These are phyloP conservation scores for Talaromyces marneffei DNA, from an alignment of 2,329 filamentous ascomycete species.

Conservation along the genomic window DNA sequence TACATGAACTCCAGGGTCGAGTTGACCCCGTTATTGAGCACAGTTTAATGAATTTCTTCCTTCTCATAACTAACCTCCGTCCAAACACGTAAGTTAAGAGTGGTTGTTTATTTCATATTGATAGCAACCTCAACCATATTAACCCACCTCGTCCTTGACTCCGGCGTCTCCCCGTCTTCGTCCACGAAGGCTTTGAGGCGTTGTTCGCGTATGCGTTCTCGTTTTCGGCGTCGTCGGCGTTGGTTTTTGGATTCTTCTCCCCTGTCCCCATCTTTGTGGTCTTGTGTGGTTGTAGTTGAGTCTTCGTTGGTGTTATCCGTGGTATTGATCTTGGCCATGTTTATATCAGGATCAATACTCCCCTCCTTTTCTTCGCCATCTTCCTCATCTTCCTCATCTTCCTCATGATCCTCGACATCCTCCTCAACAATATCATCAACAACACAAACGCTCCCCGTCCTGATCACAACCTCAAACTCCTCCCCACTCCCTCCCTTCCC, in stretches of 20 bases:
- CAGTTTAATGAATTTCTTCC: neutral
- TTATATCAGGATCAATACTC: neutral
- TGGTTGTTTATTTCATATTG: constrained; percentile 32
- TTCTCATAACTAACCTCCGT: neutral
- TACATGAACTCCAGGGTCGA: neutral
- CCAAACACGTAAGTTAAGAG: neutral
- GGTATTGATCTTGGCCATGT: neutral
- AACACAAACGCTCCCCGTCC: constrained; percentile 52
- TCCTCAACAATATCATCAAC: constrained; percentile 55
- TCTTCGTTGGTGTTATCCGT: neutral
- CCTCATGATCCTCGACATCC: constrained; percentile 20
- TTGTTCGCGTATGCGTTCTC: constrained; percentile 22
- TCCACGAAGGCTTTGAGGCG: constrained; percentile 22
- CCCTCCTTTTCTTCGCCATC: neutral
- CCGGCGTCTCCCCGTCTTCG: constrained; percentile 34
- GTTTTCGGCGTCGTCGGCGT: constrained; percentile 20
- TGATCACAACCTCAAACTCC: constrained; percentile 47
- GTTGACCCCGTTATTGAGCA: neutral
- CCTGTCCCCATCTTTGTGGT: neutral
- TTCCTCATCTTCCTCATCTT: constrained; percentile 18
- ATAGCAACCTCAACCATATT: constrained; percentile 44
- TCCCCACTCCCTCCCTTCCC: constrained; percentile 24
- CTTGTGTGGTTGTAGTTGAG: neutral
- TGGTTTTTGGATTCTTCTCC: constrained; percentile 15
- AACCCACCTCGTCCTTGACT: constrained; percentile 42